Evolutionary conservation across 768 basidiomycete species (phyloP), one percentile per base, ranked within the genome.

Genomic region (Clitopilus passeckerianus): DNA sequence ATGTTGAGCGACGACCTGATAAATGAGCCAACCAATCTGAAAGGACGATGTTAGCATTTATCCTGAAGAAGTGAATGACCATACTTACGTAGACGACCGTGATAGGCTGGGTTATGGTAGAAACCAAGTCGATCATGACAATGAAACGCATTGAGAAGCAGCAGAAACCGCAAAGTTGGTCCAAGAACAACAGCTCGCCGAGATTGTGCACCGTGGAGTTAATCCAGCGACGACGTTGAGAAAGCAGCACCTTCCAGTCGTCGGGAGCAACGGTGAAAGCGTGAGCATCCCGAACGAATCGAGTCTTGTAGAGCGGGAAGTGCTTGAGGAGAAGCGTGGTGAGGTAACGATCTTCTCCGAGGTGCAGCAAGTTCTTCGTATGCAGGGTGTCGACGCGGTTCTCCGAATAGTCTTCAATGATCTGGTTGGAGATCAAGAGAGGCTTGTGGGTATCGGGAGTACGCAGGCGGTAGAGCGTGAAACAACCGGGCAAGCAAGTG

Each of bases 91-190:
- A 97, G 18, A 86, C 91, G 18, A 94, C 90, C 1, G 89, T 92
- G 64, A 95, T 90, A 1, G 93, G 91, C 59, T 90, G 89, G 24
- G 87, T 89, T 57, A 95, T 69, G 1, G 92, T 94, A 12, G 92
- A 94, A 34, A 99, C 70, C 57, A 98, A 76, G 75, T 98, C 97
- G 66, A 99, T 90, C 85, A 99, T 92, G 67, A 98, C 96, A 35
- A 98, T 79, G 71, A 98, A 98, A 12, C 96, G 86, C 97, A 99
- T 98, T 0, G 94, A 97, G 82, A 98, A 98, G 78, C 93, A 96
- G 70, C 96, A 98, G 85, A 98, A 97, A 63, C 93, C 93, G 67
- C 94, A 95, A 22, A 95, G 85, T 60, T 91, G 86, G 57, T 95
- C 92, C 67, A 98, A 74, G 78, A 95, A 94, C 58, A 98, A 78